Conservation (phyloP, 1,284 basidiomycete genomes). For the Malassezia nana region DNA sequence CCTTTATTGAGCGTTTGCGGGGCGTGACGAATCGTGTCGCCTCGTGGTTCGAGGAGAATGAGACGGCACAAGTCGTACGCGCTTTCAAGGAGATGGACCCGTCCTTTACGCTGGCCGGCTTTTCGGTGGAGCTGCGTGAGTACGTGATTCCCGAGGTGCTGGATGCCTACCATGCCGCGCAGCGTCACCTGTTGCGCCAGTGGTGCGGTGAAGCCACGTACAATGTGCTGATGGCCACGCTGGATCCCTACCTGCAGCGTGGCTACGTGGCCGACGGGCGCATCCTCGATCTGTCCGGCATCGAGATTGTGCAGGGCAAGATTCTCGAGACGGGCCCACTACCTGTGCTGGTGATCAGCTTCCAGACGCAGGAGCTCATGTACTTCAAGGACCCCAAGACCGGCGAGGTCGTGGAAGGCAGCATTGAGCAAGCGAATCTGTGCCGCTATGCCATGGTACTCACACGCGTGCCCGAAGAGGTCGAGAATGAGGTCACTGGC, state of each 20-base stretch:
- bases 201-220: slow-evolving; percentile 92
- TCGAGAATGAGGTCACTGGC: slow-evolving; percentile 70
- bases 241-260: slow-evolving; percentile 84
- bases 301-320: slow-evolving; percentile 44
- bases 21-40: slow-evolving; percentile 75
- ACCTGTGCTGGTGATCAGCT: slow-evolving; percentile 86
- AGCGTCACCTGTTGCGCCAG: slow-evolving; percentile 68
- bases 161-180: slow-evolving; percentile 84
- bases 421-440: slow-evolving; percentile 79
- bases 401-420: slow-evolving; percentile 71
- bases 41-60: slow-evolving; percentile 90
- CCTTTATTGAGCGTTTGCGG: slow-evolving; percentile 69
- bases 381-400: slow-evolving; percentile 83
- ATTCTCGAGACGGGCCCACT: slow-evolving; percentile 63
- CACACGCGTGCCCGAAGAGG: slow-evolving; percentile 61
- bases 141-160: slow-evolving; percentile 97
- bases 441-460: slow-evolving; percentile 86
- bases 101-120: slow-evolving; percentile 70
- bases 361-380: slow-evolving; percentile 85
- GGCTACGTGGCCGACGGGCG: slow-evolving; percentile 56
- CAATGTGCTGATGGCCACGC: slow-evolving; percentile 91
- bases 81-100: slow-evolving; percentile 80
- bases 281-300: slow-evolving; percentile 35
- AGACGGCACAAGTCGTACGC: slow-evolving; percentile 84
- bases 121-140: slow-evolving; percentile 82